Conservation (phyloP, 148 eudicot genomes). For the Rhododendron griersonianum region DNA sequence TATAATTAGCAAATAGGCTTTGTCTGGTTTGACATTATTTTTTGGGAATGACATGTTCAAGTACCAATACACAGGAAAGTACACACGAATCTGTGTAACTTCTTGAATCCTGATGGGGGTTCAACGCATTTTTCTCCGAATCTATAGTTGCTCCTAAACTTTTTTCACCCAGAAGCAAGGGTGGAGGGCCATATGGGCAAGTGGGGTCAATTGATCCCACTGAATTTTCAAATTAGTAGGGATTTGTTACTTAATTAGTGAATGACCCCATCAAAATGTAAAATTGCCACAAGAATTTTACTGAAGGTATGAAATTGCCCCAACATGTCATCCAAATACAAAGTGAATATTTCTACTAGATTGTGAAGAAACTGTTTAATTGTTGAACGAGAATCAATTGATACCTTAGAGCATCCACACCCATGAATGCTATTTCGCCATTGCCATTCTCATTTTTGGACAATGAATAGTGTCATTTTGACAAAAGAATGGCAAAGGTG, state of each 20-base stretch:
- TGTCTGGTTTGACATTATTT: background rate
- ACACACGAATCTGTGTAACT: background rate
- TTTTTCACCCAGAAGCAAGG: background rate
- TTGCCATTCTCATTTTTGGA: too few relatives aligned
- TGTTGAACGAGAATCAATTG: background rate
- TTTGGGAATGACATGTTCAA: background rate
- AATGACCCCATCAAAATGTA: background rate
- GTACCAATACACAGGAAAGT: background rate
- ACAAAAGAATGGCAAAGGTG: too few relatives aligned
- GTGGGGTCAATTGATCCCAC: background rate
- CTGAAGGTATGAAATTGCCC: background rate
- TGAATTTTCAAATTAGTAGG: background rate
- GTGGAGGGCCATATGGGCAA: background rate
- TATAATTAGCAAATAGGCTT: background rate
- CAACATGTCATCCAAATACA: background rate
- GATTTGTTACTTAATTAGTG: background rate
- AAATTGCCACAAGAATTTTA: background rate
- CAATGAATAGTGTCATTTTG: too few relatives aligned
- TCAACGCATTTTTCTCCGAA: background rate
- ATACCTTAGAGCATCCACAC: background rate
- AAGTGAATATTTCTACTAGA: background rate
- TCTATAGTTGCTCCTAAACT: background rate
- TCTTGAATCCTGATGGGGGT: background rate
- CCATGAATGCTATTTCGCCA: too few relatives aligned
- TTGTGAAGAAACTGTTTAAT: background rate